Evolutionary conservation across 2,329 filamentous ascomycete species (phyloP).

Genomic region (Penicillium sp.): DNA sequence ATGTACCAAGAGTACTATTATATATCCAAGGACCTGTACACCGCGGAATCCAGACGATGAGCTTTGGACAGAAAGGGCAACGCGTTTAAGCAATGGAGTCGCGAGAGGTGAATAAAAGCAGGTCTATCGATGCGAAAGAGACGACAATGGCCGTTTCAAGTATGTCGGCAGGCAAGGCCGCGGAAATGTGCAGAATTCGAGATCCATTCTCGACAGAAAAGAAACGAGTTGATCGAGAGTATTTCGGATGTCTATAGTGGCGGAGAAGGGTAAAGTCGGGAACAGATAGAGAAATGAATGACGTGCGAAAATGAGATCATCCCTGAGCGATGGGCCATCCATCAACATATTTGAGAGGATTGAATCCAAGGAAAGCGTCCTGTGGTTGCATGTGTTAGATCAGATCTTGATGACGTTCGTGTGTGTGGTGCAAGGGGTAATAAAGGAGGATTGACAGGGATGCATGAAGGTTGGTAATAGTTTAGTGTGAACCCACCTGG

Average conservation of each 20-base stretch:
- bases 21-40: background rate
- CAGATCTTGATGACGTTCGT: background rate
- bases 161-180: background rate
- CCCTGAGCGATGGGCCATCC: slow-evolving; percentile 32
- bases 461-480: slow-evolving; percentile 1
- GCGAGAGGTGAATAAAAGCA: background rate
- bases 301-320: slow-evolving; percentile 6
- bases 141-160: too few relatives aligned
- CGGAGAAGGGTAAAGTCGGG: background rate
- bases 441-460: slow-evolving; percentile 22
- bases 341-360: slow-evolving; percentile 29
- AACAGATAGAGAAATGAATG: background rate
- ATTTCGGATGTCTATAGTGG: background rate
- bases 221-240: background rate
- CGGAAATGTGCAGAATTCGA: background rate
- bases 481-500: slow-evolving; percentile 20
- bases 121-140: background rate
- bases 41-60: background rate
- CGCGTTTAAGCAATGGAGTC: background rate
- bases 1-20: background rate
- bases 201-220: background rate
- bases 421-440: slow-evolving; percentile 6
- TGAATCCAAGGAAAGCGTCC: slow-evolving; percentile 35
- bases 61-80: background rate
- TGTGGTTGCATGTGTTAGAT: slow-evolving; percentile 19